Base-by-base conservation (phyloP, 2,329 filamentous ascomycete genomes). In the Madurella mycetomatis region DNA sequence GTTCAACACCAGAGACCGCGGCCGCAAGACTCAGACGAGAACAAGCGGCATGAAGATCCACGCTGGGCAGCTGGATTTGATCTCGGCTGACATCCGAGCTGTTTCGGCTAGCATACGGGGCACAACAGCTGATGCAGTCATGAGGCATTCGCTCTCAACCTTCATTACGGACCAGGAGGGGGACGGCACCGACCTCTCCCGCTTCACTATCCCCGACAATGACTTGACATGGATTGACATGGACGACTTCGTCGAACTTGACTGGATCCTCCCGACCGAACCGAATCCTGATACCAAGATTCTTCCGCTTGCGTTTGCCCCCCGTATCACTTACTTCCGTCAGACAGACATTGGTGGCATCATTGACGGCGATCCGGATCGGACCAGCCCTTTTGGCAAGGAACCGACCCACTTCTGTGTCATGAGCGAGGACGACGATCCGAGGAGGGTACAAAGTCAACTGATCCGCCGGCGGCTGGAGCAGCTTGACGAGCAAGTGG, bases 201-300 rank as follows among this genome's bases (percentile, higher is more conserved):
- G 87, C 50, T 99, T 99, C 67, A 92, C 86, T 0, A 99, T 99
- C 47, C 92, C 94, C 0, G 94, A 99, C 68, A 89, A 95, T 51
- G 94, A 99, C 66, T 85, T 91, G 62, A 91, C 87, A 52, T 99
- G 94, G 94, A 92, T 99, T 59, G 94, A 99, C 66, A 97, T 99
- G 91, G 94, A 99, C 67, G 94, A 99, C 68, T 99, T 99, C 71
- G 92, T 99, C 31, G 94, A 99, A 69, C 76, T 99, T 18, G 95
- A 96, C 68, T 97, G 92, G 92, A 92, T 96, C 51, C 73, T 96
- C 19, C 92, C 92, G 0, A 87, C 90, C 13, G 90, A 95, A 66
- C 84, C 87, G 32, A 95, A 96, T 61, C 92, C 92, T 0, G 87
- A 95, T 62, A 97, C 92, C 0, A 92, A 94, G 69, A 99, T 99